Evolutionary conservation across 352 stramenopile species (phyloP).

Genomic region (Blastocystis sp.): DNA sequence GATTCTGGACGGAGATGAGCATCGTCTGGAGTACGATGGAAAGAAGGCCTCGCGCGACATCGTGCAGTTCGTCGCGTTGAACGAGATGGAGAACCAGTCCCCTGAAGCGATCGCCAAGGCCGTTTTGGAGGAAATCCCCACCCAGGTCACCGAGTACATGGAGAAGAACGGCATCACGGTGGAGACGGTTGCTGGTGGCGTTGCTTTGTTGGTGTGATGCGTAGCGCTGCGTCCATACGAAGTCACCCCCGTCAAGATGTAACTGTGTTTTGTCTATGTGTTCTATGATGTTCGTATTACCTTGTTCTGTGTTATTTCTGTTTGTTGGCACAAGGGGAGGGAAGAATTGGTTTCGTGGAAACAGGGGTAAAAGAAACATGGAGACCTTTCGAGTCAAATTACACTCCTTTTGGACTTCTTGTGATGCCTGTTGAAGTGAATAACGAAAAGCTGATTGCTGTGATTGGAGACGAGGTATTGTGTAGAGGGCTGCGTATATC

Average conservation of each 20-base stretch:
- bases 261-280: not conserved
- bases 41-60: conserved; percentile 57
- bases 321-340: not conserved
- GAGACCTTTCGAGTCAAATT: too few species aligned
- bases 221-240: conserved; percentile 40
- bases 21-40: conserved; percentile 17
- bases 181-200: conserved; percentile 41
- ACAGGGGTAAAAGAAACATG: not conserved
- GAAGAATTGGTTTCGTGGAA: conserved; percentile 41
- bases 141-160: conserved; percentile 57
- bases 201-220: not conserved
- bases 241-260: not conserved
- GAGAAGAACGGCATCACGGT: conserved; percentile 21
- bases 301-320: conserved; percentile 21
- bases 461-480: conserved; percentile 61
- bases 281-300: not conserved
- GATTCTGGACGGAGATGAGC: conserved; percentile 42
- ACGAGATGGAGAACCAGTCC: not conserved
- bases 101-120: conserved; percentile 17
- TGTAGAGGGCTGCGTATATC: not conserved
- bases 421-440: conserved; percentile 44
- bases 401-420: too few species aligned
- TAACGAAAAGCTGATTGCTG: conserved; percentile 59
- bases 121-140: conserved; percentile 37
- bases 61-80: conserved; percentile 36